Evolutionary conservation across 2,329 filamentous ascomycete species (phyloP), one percentile per base, ranked within the genome.

Genomic region (Didymella pinodella): DNA sequence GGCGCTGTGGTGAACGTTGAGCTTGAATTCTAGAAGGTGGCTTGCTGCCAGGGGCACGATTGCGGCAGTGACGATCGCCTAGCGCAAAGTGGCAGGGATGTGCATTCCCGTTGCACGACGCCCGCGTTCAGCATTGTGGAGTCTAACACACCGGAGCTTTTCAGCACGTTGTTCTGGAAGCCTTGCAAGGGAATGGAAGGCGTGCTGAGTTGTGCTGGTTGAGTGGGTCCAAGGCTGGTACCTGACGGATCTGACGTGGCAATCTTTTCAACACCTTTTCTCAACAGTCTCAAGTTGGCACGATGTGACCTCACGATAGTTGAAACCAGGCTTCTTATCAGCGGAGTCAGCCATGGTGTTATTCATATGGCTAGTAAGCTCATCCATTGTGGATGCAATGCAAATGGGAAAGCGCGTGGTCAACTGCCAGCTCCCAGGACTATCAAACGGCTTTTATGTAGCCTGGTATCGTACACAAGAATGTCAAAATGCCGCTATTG

Each of bases 21-120:
- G 47, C 61, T 63, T 48, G 59, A 49, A 64, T 60, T 65, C 61
- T 61, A 63, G 56, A 62, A 63, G 68, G 50, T 59, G 56, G 56
- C 56, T 69, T 67, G 72, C 63, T 64, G 68, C 65, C 69, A 68
- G 66, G 67, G 66, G 68, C 64, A 61, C 60, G 61, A 69, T 65
- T 65, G 54, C 63, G 64, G 49, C 62, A 66, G 59, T 58, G 67
- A 68, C 59, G 54, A 63, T 59, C 60, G 57, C 67, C 56, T 71
- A 70, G 59, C 36, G 52, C 54, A 51, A 7, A 41, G 61, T 48
- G 63, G 59, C 61, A 65, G 48, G 50, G 62, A 64, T 62, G 40
- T 59, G 48, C 65, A 66, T 61, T 48, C 47, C 36, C 12, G 22
- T 20, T 54, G 50, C 50, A 59, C 46, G 34, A 59, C 50, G 51